Percentiles rank a stretch among this genome's conserved stretches.
These are phyloP conservation scores for Tuber brumale DNA, from an alignment of 495 filamentous ascomycete genomes.

Conservation along the genomic window DNA sequence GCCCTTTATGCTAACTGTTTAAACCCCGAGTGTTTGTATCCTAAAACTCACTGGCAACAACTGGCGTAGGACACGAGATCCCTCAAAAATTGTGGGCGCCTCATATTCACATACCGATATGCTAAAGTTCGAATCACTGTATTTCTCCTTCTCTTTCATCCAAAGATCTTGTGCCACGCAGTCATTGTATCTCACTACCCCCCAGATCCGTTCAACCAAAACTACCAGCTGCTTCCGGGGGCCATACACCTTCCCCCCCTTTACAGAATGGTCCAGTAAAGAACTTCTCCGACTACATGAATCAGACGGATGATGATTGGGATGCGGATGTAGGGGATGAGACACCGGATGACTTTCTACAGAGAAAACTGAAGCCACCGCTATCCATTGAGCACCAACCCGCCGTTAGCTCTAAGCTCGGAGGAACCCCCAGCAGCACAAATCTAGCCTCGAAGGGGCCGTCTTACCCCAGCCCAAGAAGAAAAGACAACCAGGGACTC, in stretches of 20 bases:
- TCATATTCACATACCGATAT: slow-evolving; percentile 96
- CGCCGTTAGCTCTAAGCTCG: slow-evolving; percentile 30
- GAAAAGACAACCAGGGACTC: slow-evolving; percentile 85
- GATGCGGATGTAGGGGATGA: slow-evolving; percentile 55
- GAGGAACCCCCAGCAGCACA: slow-evolving; percentile 22
- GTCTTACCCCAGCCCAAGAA: slow-evolving; percentile 78
- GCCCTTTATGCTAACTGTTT: background rate
- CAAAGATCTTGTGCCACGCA: slow-evolving; percentile 38
- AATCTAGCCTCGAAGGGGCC: slow-evolving; percentile 48
- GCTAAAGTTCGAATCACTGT: slow-evolving; percentile 75
- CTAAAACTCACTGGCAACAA: background rate
- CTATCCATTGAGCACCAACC: slow-evolving; percentile 41
- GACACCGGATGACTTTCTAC: slow-evolving; percentile 40
- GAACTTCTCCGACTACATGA: slow-evolving; percentile 69
- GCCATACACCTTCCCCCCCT: slow-evolving; percentile 27
- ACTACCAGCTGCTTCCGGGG: slow-evolving; percentile 48
- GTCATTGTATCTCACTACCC: slow-evolving; percentile 46
- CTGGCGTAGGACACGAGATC: slow-evolving; percentile 52
- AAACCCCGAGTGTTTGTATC: background rate
- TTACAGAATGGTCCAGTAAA: slow-evolving; percentile 30
- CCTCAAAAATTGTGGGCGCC: slow-evolving; percentile 80
- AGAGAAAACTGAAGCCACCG: slow-evolving; percentile 35
- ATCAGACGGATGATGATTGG: slow-evolving; percentile 71
- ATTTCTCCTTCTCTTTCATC: slow-evolving; percentile 18
- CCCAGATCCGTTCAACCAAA: slow-evolving; percentile 53